These are phyloP conservation scores for Phlebiopsis gigantea DNA, from an alignment of 768 basidiomycete species.

Conservation along the genomic window DNA sequence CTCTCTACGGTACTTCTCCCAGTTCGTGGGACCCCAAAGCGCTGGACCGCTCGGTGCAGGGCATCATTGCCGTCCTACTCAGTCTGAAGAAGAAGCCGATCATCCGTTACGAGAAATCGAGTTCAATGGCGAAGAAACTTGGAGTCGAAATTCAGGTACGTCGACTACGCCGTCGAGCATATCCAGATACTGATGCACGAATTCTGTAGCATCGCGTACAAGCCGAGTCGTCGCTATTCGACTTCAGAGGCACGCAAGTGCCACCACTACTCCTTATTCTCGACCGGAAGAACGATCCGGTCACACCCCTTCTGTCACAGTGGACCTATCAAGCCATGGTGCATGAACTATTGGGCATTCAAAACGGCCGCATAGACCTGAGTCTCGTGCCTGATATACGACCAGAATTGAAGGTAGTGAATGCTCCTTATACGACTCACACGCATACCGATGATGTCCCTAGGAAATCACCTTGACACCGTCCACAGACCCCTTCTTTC, in stretches of 20 bases:
- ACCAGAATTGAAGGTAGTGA: conserved; percentile 75
- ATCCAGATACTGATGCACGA: neutral
- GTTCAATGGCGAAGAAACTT: conserved; percentile 84
- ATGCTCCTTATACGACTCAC: neutral
- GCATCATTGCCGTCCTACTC: conserved; percentile 79
- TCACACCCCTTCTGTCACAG: conserved; percentile 92
- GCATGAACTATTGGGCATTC: conserved; percentile 89
- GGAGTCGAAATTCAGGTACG: conserved; percentile 79
- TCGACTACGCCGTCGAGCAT: neutral
- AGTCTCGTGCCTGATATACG: conserved; percentile 78
- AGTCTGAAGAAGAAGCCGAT: conserved; percentile 95
- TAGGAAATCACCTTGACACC: conserved; percentile 94
- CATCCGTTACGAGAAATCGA: conserved; percentile 93
- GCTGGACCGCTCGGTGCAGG: conserved; percentile 73
- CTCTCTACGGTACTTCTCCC: conserved; percentile 68
- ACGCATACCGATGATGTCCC: conserved; percentile 8
- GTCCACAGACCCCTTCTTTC: conserved; percentile 90
- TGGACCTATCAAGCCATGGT: conserved; percentile 99
- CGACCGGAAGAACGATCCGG: conserved; percentile 94
- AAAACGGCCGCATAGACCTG: conserved; percentile 89
- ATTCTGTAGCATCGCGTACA: conserved; percentile 66
- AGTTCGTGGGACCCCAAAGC: conserved; percentile 72
- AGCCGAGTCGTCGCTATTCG: conserved; percentile 78
- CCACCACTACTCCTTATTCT: conserved; percentile 87
- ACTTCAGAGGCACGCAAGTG: conserved; percentile 86